Conservation (phyloP, 2,329 filamentous ascomycete species). For the Thielaviopsis euricoi region DNA sequence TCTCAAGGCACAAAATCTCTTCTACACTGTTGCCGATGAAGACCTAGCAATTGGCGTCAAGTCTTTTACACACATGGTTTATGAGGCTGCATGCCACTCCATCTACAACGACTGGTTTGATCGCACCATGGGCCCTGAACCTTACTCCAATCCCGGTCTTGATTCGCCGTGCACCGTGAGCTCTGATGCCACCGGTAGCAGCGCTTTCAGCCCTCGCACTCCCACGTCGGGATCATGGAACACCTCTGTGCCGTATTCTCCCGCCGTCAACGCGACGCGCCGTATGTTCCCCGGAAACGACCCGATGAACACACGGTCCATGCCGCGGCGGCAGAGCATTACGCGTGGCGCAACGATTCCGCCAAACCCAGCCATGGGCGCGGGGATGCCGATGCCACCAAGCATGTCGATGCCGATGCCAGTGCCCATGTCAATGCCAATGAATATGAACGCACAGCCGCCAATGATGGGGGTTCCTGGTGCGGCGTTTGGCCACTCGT, state of each 20-base stretch:
- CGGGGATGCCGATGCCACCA: background rate
- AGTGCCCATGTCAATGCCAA: background rate
- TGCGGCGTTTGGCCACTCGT: background rate
- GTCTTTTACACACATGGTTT: slow-evolving; percentile 1
- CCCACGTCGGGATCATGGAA: slow-evolving; percentile 1
- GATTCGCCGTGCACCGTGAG: slow-evolving; percentile 1
- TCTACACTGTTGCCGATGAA: background rate
- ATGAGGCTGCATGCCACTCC: background rate
- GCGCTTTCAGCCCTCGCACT: slow-evolving; percentile 7
- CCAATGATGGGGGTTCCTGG: background rate
- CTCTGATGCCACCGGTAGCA: background rate
- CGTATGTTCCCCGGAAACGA: background rate
- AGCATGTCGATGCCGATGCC: background rate
- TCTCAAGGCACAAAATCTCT: background rate
- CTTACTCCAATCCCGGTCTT: background rate
- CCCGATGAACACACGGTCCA: background rate
- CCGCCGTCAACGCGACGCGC: background rate
- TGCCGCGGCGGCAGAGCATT: slow-evolving; percentile 7
- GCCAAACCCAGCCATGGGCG: background rate
- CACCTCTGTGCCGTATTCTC: background rate
- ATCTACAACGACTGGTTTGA: slow-evolving; percentile 3
- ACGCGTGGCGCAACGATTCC: slow-evolving; percentile 5
- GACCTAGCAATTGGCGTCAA: background rate
- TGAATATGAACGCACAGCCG: background rate
- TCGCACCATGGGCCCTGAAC: background rate